Percentiles rank a stretch among this genome's conserved stretches.
Evolutionary conservation across 139 green algal genomes (phyloP).

Genomic region (Closterium sp.): DNA sequence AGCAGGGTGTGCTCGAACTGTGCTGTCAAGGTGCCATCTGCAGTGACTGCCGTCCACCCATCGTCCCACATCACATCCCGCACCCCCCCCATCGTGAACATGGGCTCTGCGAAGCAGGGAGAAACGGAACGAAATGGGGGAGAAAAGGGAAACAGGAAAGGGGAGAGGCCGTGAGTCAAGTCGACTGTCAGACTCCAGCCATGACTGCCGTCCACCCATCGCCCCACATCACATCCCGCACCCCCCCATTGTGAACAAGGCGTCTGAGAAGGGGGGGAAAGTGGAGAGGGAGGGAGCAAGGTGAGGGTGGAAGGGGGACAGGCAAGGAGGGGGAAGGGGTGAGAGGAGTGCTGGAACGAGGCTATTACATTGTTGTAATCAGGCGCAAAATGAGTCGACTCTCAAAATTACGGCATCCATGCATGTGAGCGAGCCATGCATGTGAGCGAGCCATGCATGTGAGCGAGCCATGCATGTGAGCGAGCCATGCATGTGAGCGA

Average conservation of each 20-base stretch:
- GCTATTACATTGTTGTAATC: too few relatives aligned
- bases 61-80: slow-evolving; percentile 76
- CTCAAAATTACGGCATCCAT: too few relatives aligned
- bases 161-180: too few relatives aligned
- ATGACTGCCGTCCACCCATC: slow-evolving; percentile 95
- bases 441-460: too few relatives aligned
- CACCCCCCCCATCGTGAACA: slow-evolving; percentile 70
- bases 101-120: slow-evolving; percentile 69
- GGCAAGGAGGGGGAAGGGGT: too few relatives aligned
- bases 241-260: slow-evolving; percentile 78
- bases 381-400: too few relatives aligned
- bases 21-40: slow-evolving; percentile 81
- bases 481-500: too few relatives aligned
- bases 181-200: slow-evolving; percentile 20
- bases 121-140: background rate
- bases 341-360: too few relatives aligned
- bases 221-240: slow-evolving; percentile 67
- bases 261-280: slow-evolving; percentile 62
- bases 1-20: slow-evolving; percentile 97
- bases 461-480: too few relatives aligned
- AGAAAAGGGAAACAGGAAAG: too few relatives aligned
- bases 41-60: slow-evolving; percentile 89
- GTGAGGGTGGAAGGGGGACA: too few relatives aligned
- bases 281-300: background rate
- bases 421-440: too few relatives aligned